Base-by-base conservation (phyloP, 768 basidiomycete genomes). In the Amanita fuliginea region DNA sequence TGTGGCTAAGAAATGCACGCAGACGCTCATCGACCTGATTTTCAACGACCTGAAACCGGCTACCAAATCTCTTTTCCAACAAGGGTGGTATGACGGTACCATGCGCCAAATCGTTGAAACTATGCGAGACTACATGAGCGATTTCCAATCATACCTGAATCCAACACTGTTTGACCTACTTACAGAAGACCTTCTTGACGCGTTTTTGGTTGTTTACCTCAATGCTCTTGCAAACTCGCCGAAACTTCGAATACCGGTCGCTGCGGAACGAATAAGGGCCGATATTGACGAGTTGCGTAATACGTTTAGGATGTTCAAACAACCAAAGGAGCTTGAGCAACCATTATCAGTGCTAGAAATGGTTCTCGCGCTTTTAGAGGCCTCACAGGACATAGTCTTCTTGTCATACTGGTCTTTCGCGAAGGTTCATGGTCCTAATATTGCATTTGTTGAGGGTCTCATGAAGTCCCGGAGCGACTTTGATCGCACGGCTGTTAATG, bases 1-100 rank as follows among this genome's bases (percentile, higher is more conserved):
- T 64, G 91, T 98, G 34, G 94, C 94, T 46, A 98, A 98, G 73
- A 90, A 89, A 63, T 98, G 94, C 71, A 92, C 87, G 18, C 88
- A 95, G 58, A 86, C 86, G 0, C 78, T 99, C 51, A 93, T 99
- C 59, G 87, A 89, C 57, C 81, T 95, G 58, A 83, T 98, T 58
- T 92, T 96, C 72, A 88, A 96, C 64, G 96, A 98, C 62, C 68
- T 98, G 56, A 89, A 85, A 62, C 81, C 86, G 0, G 94, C 86
- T 8, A 86, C 81, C 13, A 92, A 89, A 62, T 74, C 72, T 34
- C 73, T 98, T 33, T 93, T 98, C 75, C 82, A 83, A 51, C 70
- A 76, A 5, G 56, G 74, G 1, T 98, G 96, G 96, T 98, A 98
- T 63, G 90, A 93, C 24, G 84, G 85, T 3, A 77, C 86, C 59